A percentile compares a stretch with the other conserved stretches of the same genome.
These are phyloP conservation scores for Ceriops tagal DNA, from an alignment of 345 rosid species.

Conservation along the genomic window DNA sequence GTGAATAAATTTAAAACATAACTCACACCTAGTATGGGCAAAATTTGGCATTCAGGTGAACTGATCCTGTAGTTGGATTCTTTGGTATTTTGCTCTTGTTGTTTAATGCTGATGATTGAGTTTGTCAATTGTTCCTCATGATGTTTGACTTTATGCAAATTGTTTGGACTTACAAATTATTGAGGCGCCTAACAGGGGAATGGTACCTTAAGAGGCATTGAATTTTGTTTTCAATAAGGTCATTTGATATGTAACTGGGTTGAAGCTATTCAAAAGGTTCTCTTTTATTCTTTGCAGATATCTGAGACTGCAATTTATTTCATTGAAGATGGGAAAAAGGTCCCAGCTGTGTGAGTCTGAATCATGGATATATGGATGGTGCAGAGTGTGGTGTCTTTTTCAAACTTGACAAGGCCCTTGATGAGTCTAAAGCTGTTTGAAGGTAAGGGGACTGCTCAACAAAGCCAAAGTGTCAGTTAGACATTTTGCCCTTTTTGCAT, in stretches of 20 bases:
- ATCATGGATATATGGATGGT: not conserved
- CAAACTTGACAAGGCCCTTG: not conserved
- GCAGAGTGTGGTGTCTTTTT: not conserved
- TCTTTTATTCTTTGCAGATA: conserved; percentile 11
- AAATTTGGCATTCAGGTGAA: not conserved
- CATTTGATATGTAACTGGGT: too few species aligned
- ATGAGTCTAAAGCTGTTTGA: not conserved
- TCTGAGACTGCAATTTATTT: conserved; percentile 22
- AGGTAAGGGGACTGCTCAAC: not conserved
- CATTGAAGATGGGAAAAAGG: conserved; percentile 66
- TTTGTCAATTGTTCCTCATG: too few species aligned
- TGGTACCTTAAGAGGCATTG: too few species aligned
- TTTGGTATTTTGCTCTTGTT: too few species aligned
- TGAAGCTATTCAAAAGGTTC: not conserved
- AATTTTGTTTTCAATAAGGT: too few species aligned
- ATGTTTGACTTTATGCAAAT: too few species aligned
- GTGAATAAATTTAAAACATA: not conserved
- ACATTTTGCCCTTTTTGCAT: not conserved
- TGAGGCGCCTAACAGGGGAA: too few species aligned
- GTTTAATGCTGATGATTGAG: too few species aligned
- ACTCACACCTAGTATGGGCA: not conserved
- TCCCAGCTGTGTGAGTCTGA: conserved; percentile 58
- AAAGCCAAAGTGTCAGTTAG: not conserved
- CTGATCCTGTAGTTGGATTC: too few species aligned
- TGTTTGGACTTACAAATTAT: too few species aligned